phyloP scores from a whole-genome alignment of 2,329 filamentous ascomycete genomes.

The Didymella arachidicola region DNA sequence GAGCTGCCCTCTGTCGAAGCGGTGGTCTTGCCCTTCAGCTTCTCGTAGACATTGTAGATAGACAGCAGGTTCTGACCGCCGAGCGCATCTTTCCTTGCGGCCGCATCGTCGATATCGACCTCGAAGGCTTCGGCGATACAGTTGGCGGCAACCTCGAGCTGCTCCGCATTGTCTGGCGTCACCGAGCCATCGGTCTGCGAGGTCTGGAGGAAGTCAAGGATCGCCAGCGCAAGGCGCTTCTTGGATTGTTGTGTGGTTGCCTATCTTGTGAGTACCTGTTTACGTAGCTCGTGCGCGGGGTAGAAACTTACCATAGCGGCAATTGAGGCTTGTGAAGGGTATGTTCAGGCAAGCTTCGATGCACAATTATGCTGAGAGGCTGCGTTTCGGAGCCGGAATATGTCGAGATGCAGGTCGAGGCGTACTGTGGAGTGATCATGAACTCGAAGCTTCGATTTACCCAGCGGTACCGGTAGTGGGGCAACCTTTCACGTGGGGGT shows the following conservation, averaged over 20 bases:
- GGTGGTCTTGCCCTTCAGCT: constrained; percentile 75
- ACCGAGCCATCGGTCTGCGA: constrained; percentile 90
- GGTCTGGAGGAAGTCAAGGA: constrained; percentile 90
- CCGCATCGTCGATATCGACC: constrained; percentile 81
- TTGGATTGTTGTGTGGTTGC: constrained; percentile 58
- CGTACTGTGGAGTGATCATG: constrained; percentile 13
- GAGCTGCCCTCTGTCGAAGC: constrained; percentile 55
- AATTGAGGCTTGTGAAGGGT: constrained; percentile 4
- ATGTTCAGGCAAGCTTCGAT: constrained; percentile 3
- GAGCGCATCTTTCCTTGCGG: constrained; percentile 76
- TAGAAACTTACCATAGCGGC: constrained; percentile 41
- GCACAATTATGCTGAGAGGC: background rate
- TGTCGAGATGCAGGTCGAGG: constrained; percentile 7
- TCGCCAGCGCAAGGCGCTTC: constrained; percentile 94
- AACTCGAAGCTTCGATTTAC: constrained; percentile 38
- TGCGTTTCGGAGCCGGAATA: background rate
- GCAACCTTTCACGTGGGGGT: constrained; percentile 17
- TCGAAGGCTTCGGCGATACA: constrained; percentile 97
- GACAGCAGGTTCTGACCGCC: constrained; percentile 86
- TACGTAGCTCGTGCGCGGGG: constrained; percentile 23
- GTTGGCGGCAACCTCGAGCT: constrained; percentile 90
- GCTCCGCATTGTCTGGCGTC: constrained; percentile 85
- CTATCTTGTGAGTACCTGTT: constrained; percentile 35
- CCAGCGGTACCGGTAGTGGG: constrained; percentile 2
- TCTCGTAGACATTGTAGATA: constrained; percentile 97